These are phyloP conservation scores for Paramicrosporidium saccamoebae DNA, from an alignment of 371 early-diverging fungal genomes.

Conservation along the genomic window DNA sequence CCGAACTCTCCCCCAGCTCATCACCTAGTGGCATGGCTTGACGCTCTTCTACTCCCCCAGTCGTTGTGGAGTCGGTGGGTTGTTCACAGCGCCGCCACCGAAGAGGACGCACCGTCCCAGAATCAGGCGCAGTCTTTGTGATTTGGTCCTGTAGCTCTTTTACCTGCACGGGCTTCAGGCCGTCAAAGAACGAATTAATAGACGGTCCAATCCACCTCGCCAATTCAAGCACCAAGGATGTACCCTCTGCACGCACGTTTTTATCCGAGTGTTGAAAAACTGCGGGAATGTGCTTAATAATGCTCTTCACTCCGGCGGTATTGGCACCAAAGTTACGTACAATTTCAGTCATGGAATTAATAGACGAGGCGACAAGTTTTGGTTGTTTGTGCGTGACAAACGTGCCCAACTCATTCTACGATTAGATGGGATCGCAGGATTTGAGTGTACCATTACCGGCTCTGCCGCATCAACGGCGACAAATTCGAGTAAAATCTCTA, in stretches of 20 bases:
- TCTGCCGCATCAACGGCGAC: conserved; percentile 52
- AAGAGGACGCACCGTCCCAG: conserved; percentile 32
- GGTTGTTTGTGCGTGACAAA: conserved; percentile 47
- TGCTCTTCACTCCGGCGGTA: conserved; percentile 31
- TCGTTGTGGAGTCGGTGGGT: conserved; percentile 11
- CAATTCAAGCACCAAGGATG: conserved; percentile 7
- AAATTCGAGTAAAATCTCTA: conserved; percentile 42
- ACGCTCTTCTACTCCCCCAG: conserved; percentile 5
- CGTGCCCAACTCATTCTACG: conserved; percentile 1
- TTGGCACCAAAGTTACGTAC: conserved; percentile 46
- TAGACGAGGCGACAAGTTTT: conserved; percentile 44
- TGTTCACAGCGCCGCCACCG: conserved; percentile 16
- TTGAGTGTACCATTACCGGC: conserved; percentile 29
- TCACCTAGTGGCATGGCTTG: conserved; percentile 4
- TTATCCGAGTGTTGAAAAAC: conserved; percentile 75
- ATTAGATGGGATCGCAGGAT: neutral
- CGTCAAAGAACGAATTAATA: conserved; percentile 6
- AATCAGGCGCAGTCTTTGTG: conserved; percentile 21
- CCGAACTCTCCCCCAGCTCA: conserved; percentile 6
- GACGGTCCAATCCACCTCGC: conserved; percentile 10
- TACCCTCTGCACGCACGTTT: conserved; percentile 55
- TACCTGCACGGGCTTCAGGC: conserved; percentile 10
- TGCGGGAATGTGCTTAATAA: conserved; percentile 46
- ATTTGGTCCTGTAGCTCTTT: conserved; percentile 47
- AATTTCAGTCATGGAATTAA: conserved; percentile 26